A percentile compares a stretch with the other conserved stretches of the same genome.
Evolutionary conservation across 208 protist genomes (phyloP).

Genomic region (Naegleria lovaniensis): DNA sequence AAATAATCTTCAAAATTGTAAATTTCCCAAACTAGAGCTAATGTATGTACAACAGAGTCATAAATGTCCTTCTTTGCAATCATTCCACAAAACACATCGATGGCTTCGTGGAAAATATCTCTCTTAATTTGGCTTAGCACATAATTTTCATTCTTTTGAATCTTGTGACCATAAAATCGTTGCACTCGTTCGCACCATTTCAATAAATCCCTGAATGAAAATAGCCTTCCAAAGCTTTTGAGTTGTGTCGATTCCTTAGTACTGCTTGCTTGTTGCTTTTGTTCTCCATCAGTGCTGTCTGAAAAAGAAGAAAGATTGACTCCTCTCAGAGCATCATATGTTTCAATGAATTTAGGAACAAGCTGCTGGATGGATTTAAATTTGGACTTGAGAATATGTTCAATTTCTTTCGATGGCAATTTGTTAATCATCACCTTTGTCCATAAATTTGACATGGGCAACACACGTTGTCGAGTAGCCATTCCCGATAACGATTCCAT

Average conservation of each 20-base stretch:
- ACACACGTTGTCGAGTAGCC: not conserved
- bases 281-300: not conserved
- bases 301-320: no score
- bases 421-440: slow-evolving; percentile 48
- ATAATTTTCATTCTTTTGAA: slow-evolving; percentile 33
- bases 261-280: not conserved
- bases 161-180: slow-evolving; percentile 37
- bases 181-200: slow-evolving; percentile 80
- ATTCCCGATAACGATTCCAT: not conserved
- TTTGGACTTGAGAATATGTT: slow-evolving; percentile 34
- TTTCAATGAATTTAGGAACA: slow-evolving; percentile 49
- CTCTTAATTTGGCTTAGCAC: slow-evolving; percentile 71
- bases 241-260: not conserved
- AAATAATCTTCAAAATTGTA: not conserved
- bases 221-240: slow-evolving; percentile 32
- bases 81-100: slow-evolving; percentile 74
- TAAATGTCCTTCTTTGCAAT: slow-evolving; percentile 31
- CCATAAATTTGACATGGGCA: slow-evolving; percentile 46
- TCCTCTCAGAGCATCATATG: slow-evolving; percentile 22
- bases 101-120: slow-evolving; percentile 79
- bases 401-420: slow-evolving; percentile 44
- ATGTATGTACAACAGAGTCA: slow-evolving; percentile 20
- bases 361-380: slow-evolving; percentile 39
- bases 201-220: slow-evolving; percentile 72
- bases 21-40: slow-evolving; percentile 28